Base-by-base conservation (phyloP, 768 basidiomycete species). In the Boletus insuetus region DNA sequence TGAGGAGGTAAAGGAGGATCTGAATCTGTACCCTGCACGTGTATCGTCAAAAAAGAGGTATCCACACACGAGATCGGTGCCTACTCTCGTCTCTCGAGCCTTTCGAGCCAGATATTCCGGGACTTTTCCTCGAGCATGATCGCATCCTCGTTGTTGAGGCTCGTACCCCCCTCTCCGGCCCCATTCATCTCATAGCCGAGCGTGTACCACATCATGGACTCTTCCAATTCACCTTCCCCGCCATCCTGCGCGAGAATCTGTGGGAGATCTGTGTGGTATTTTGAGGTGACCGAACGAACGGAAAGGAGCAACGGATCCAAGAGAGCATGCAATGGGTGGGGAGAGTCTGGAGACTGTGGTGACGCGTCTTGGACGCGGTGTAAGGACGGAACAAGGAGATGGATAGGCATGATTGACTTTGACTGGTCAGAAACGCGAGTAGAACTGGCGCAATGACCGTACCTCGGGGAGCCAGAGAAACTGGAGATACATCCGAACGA, bases 381-480 rank as follows among this genome's bases (percentile, higher is more conserved):
- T 12, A 90, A 59, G 17, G 83, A 79, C 0, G 82, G 81, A 0
- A 84, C 69, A 11, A 92, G 72, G 8, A 83, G 68, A 11, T 70
- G 60, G 0, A 92, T 73, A 10, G 88, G 82, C 85, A 89, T 85
- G 45, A 89, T 81, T 3, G 87, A 86, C 90, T 92, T 57, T 19
- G 38, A 16, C 10, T 7, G 32, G 58, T 66, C 34, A 66, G 55
- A 55, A 38, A 56, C 54, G 47, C 46, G 55, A 32, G 39, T 42
- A 24, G 22, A 20, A 6, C 29, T 13, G 4, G 46, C 14, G 11
- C 11, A 46, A 45, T 9, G 47, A n/a, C 6, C 70, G 49, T 59
- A 89, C 89, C 73, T 89, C 81, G 44, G 89, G 88, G 41, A 90
- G 77, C 87, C 88, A 91, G 8, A 91, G 76, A 60, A 85, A 88